Percentiles rank a stretch among this genome's conserved stretches.
phyloP scores from a whole-genome alignment of 1,284 basidiomycete genomes.

The Fomitopsis palustris region DNA sequence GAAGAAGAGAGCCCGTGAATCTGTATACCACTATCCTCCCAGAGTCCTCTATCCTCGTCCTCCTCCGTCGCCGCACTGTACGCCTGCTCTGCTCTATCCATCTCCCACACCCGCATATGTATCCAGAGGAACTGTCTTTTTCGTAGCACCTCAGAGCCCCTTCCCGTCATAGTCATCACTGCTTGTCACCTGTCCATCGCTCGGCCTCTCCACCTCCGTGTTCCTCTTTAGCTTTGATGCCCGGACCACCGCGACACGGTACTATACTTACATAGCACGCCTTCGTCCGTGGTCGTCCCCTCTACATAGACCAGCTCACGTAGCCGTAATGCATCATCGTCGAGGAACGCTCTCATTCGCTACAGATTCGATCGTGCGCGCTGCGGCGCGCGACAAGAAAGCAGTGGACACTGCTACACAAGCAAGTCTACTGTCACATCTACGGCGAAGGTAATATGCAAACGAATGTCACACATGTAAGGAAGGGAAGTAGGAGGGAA shows the following conservation, averaged over 20 bases:
- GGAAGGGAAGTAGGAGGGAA: neutral
- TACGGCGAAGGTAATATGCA: neutral
- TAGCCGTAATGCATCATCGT: neutral
- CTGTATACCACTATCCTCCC: constrained; percentile 19
- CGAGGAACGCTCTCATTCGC: neutral
- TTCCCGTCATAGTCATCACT: neutral
- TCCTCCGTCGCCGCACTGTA: constrained; percentile 9
- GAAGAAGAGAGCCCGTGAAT: neutral
- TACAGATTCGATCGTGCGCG: neutral
- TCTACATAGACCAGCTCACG: neutral
- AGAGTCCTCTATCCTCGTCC: neutral
- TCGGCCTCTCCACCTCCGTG: neutral
- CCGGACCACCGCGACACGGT: neutral
- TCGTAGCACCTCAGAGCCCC: neutral
- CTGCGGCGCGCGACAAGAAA: neutral
- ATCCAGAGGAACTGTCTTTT: constrained; percentile 9
- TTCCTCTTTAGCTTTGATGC: neutral
- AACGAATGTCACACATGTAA: neutral
- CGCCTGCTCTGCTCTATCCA: constrained; percentile 4
- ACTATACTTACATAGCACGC: neutral
- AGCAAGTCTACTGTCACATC: neutral
- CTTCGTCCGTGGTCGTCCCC: neutral
- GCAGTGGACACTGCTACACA: neutral
- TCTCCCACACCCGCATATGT: constrained; percentile 3
- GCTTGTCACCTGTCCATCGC: constrained; percentile 1